Conservation (phyloP, 2,329 filamentous ascomycete genomes). For the Hymenoscyphus linearis region DNA sequence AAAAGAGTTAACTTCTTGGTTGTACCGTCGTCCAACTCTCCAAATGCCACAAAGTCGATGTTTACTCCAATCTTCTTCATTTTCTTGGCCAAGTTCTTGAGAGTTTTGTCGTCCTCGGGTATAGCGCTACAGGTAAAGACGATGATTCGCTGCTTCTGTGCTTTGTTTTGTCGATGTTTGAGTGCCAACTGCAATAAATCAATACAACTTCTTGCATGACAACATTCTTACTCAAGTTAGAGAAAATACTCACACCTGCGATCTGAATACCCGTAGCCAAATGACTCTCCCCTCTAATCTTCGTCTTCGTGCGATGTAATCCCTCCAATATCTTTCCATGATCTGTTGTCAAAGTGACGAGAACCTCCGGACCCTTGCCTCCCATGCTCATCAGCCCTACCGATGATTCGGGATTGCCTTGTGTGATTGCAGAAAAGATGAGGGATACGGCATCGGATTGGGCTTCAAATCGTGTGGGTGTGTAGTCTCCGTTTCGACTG, state of each 20-base stretch:
- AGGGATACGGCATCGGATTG: constrained; percentile 93
- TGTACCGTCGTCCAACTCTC: constrained; percentile 84
- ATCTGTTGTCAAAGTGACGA: constrained; percentile 93
- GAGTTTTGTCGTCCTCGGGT: constrained; percentile 80
- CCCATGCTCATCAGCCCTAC: constrained; percentile 99
- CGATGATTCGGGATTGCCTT: constrained; percentile 92
- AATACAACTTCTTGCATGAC: not conserved
- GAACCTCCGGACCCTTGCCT: constrained; percentile 91
- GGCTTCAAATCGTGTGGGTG: constrained; percentile 91
- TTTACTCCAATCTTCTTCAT: constrained; percentile 98
- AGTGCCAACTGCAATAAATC: constrained; percentile 66
- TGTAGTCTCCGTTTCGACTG: constrained; percentile 90
- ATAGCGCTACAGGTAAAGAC: constrained; percentile 94
- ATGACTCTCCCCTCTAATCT: constrained; percentile 85
- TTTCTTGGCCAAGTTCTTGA: constrained; percentile 87
- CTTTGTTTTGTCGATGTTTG: constrained; percentile 97
- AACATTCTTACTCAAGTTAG: not conserved
- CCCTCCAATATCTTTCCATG: constrained; percentile 93
- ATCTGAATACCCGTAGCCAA: constrained; percentile 93
- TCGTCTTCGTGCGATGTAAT: constrained; percentile 79
- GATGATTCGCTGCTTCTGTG: constrained; percentile 92
- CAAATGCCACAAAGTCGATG: constrained; percentile 92
- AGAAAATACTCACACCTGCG: constrained; percentile 64
- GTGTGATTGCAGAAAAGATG: constrained; percentile 92
- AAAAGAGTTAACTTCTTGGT: constrained; percentile 92